phyloP scores from a whole-genome alignment of 176 grass and related monocot species.

The Chrysopogon serrulatus region DNA sequence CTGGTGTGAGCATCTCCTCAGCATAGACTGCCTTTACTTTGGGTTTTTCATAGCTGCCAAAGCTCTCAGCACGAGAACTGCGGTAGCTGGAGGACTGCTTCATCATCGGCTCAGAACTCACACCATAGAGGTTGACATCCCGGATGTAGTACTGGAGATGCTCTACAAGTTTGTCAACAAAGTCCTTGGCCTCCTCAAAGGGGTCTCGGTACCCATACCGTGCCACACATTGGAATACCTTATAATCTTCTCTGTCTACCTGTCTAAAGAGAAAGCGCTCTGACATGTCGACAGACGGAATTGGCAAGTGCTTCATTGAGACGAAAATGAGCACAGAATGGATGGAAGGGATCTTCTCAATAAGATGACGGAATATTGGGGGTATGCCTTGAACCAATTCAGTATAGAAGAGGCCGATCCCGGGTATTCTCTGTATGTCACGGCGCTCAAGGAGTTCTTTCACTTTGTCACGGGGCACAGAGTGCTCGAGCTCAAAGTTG shows the following conservation, averaged over 20 bases:
- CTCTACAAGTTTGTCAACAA: constrained; percentile 3
- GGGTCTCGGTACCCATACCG: constrained; percentile 21
- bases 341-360: constrained; percentile 37
- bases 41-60: neutral
- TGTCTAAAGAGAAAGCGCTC: constrained; percentile 12
- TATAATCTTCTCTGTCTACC: constrained; percentile 1
- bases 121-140: constrained; percentile 9
- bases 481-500: constrained; percentile 32
- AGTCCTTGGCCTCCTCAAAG: constrained; percentile 16
- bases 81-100: neutral
- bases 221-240: constrained; percentile 19
- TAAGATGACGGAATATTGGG: constrained; percentile 35
- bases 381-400: constrained; percentile 54
- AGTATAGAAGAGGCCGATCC: constrained; percentile 42
- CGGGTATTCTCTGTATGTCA: constrained; percentile 26
- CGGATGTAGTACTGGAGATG: constrained; percentile 29
- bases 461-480: constrained; percentile 13
- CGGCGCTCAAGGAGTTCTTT: neutral
- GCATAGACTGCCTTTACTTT: neutral
- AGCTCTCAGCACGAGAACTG: neutral
- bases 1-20: constrained; percentile 12
- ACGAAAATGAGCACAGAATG: constrained; percentile 48
- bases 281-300: neutral
- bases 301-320: constrained; percentile 36
- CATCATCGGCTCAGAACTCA: neutral